Conservation (phyloP, 176 grass and related monocot genomes). For the Cenchrus americanus region DNA sequence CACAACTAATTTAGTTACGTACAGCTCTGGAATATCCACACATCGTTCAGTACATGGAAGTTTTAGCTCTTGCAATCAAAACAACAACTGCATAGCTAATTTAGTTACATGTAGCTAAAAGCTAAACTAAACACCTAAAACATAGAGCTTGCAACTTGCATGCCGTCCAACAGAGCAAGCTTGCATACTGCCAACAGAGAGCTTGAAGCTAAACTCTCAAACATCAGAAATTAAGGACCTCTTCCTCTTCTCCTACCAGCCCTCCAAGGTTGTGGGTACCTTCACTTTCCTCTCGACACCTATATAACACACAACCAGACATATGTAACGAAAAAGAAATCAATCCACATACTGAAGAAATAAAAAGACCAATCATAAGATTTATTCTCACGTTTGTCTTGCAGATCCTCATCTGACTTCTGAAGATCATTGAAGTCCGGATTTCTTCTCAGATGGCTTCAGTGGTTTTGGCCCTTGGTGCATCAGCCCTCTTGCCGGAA, state of each 20-base stretch:
- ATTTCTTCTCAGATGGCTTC: constrained; percentile 63
- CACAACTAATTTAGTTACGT: too few species aligned
- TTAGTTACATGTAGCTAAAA: too few species aligned
- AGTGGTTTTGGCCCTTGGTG: constrained; percentile 45
- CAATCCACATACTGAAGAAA: neutral
- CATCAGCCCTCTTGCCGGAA: constrained; percentile 57
- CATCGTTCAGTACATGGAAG: too few species aligned
- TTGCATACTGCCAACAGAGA: too few species aligned
- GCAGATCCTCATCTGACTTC: constrained; percentile 44
- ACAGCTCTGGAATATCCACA: too few species aligned
- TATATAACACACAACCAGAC: constrained; percentile 32
- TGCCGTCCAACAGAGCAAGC: too few species aligned
- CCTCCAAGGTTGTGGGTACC: constrained; percentile 46
- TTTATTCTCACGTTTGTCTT: constrained; percentile 49
- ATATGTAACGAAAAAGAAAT: neutral
- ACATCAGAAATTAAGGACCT: too few species aligned
- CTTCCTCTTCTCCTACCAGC: constrained; percentile 13
- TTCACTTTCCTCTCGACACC: constrained; percentile 73
- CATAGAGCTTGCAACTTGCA: too few species aligned
- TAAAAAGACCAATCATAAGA: constrained; percentile 16
- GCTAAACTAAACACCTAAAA: too few species aligned
- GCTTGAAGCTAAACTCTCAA: too few species aligned
- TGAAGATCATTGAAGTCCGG: constrained; percentile 51
- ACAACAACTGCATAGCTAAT: too few species aligned
- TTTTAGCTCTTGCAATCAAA: too few species aligned